Base-by-base conservation (phyloP, 2,329 filamentous ascomycete genomes). In the Biscogniauxia sp. region DNA sequence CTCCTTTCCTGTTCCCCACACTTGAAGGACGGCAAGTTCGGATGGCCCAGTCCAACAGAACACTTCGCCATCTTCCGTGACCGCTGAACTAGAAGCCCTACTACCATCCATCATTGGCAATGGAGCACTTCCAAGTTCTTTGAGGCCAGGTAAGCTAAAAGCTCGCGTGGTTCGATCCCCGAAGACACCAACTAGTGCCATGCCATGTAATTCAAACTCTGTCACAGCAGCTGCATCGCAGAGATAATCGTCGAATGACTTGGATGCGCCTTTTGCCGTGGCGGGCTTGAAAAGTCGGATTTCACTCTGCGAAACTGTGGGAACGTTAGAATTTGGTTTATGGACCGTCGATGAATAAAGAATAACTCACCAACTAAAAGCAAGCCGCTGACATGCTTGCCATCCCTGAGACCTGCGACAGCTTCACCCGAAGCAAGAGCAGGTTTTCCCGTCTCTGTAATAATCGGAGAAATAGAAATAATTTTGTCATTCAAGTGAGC, bases 271-370 rank as follows among this genome's bases (percentile, higher is more conserved):
- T 76, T 97, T 98, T 20, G 88, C 83, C 1, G 85, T 86, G 2
- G 92, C 88, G 0, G 95, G 94, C 66, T 88, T 91, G 80, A 97
- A 97, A 54, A 99, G 87, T 59, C 93, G 87, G n/a, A 88, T 89
- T 68, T 93, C 92, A 1, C 88, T 91, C 73, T 84, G 80, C 1
- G 84, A 85, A 1, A 84, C 75, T 94, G 67, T 67, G 19, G 2
- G 3, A 37, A 23, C 55, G 58, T 79, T 65, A 78, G 74, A 57
- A 45, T 41, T 59, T 59, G 54, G 26, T 15, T 19, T 41, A 1
- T 17, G n/a, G 50, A 25, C 15, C n/a, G 5, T 9, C 5, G 23
- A 37, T 13, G 15, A 17, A 6, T 11, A 76, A 45, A 45, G 11
- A n/a, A n/a, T 45, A 45, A 3, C 84, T 75, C 74, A 86, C 85